Conservation (phyloP, 2,329 filamentous ascomycete species). For the Neofusicoccum ribis region DNA sequence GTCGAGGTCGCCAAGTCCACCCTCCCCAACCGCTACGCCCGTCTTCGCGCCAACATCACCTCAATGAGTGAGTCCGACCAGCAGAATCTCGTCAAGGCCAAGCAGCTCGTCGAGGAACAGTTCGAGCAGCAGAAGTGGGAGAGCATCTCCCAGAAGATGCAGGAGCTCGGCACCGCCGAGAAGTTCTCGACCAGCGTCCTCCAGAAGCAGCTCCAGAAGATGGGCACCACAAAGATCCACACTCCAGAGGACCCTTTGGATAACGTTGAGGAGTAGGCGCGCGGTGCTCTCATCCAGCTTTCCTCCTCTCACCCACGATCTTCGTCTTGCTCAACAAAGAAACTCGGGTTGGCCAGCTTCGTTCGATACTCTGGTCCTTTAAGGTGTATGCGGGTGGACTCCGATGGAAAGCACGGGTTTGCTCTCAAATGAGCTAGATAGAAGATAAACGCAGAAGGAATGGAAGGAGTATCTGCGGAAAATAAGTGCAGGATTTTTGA, state of each 20-base stretch:
- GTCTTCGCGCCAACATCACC: constrained; percentile 23
- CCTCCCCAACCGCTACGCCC: constrained; percentile 24
- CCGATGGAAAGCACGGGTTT: no score
- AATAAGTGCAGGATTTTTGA: no score
- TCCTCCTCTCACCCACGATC: no score
- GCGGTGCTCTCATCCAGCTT: neutral
- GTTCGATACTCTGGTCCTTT: no score
- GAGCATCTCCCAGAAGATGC: constrained; percentile 21
- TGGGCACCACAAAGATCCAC: neutral
- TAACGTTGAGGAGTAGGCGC: neutral
- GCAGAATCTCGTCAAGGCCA: constrained; percentile 15
- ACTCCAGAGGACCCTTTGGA: neutral
- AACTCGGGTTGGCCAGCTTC: no score
- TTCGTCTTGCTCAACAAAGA: no score
- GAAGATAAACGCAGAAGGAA: no score
- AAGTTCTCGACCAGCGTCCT: constrained; percentile 17
- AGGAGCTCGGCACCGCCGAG: constrained; percentile 19
- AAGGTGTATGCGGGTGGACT: neutral
- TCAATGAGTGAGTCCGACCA: constrained; percentile 20
- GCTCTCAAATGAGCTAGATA: no score
- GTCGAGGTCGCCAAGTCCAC: constrained; percentile 22
- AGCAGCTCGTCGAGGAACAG: constrained; percentile 14
- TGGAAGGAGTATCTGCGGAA: no score
- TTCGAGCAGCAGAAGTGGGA: constrained; percentile 25
- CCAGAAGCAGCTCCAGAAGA: constrained; percentile 24